Conservation (phyloP, 2,329 filamentous ascomycete species). For the Raffaelea albimanens region DNA sequence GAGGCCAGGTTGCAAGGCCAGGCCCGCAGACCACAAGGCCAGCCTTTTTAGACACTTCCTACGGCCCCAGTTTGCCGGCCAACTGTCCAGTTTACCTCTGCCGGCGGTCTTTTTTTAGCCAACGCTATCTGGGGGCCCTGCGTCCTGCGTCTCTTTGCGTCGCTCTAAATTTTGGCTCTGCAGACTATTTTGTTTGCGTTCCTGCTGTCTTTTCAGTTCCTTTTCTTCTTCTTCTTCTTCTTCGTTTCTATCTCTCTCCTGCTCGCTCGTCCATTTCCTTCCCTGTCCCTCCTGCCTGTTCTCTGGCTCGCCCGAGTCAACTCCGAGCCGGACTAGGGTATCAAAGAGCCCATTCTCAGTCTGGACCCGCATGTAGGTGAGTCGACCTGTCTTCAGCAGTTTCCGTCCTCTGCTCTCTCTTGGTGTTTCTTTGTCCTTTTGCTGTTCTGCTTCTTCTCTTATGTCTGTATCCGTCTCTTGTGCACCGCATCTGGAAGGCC, state of each 20-base stretch:
- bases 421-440: not conserved
- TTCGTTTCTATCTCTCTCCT: not conserved
- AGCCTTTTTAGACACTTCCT: too few species aligned
- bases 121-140: not conserved
- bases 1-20: too few species aligned
- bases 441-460: not conserved
- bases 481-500: not conserved
- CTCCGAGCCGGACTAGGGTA: too few species aligned
- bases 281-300: not conserved
- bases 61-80: too few species aligned
- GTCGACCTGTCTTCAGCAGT: not conserved
- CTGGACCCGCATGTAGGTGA: not conserved
- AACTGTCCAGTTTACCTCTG: too few species aligned
- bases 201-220: too few species aligned
- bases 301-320: not conserved
- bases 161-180: not conserved
- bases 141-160: not conserved
- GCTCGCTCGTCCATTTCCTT: not conserved
- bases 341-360: too few species aligned
- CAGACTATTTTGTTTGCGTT: too few species aligned
- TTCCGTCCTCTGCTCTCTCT: not conserved
- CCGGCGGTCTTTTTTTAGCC: too few species aligned
- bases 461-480: not conserved
- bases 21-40: too few species aligned
- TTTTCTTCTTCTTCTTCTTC: not conserved